Percentiles rank a stretch among this genome's conserved stretches.
Conservation (phyloP, 345 rosid genomes). For the Noccaea bulbosa region DNA sequence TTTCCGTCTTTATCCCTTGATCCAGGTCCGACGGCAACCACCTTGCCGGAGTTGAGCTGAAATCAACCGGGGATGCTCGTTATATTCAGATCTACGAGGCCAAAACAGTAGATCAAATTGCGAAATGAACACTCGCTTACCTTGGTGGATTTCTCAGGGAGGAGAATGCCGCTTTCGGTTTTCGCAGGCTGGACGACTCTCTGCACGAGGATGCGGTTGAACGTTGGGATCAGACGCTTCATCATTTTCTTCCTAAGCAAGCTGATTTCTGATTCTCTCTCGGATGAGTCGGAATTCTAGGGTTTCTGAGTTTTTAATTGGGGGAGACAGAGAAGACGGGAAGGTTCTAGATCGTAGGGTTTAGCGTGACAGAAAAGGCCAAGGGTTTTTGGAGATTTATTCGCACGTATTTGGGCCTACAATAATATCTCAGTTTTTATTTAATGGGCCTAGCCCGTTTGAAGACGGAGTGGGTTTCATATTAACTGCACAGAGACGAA, state of each 20-base stretch:
- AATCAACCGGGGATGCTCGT: neutral
- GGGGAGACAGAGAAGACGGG: slow-evolving; percentile 18
- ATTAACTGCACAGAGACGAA: too few relatives aligned
- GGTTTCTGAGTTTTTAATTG: slow-evolving; percentile 26
- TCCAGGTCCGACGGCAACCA: slow-evolving; percentile 80
- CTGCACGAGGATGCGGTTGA: slow-evolving; percentile 78
- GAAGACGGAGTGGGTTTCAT: too few relatives aligned
- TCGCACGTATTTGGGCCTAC: slow-evolving; percentile 26
- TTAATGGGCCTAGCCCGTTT: neutral
- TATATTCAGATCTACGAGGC: neutral
- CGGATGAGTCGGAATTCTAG: neutral
- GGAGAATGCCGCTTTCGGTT: slow-evolving; percentile 77
- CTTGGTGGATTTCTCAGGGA: slow-evolving; percentile 74
- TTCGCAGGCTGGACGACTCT: slow-evolving; percentile 79
- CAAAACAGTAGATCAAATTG: neutral
- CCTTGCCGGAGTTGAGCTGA: slow-evolving; percentile 85
- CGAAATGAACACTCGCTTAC: slow-evolving; percentile 22
- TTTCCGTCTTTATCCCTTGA: slow-evolving; percentile 64
- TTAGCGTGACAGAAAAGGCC: slow-evolving; percentile 10
- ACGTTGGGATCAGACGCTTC: slow-evolving; percentile 73
- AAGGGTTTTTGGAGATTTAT: slow-evolving; percentile 27
- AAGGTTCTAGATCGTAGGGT: slow-evolving; percentile 42
- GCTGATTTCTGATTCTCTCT: slow-evolving; percentile 9
- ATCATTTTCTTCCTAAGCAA: slow-evolving; percentile 53
- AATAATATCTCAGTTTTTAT: neutral